phyloP scores from a whole-genome alignment of 257 asterid genomes.

The Linderniella brevidens region DNA sequence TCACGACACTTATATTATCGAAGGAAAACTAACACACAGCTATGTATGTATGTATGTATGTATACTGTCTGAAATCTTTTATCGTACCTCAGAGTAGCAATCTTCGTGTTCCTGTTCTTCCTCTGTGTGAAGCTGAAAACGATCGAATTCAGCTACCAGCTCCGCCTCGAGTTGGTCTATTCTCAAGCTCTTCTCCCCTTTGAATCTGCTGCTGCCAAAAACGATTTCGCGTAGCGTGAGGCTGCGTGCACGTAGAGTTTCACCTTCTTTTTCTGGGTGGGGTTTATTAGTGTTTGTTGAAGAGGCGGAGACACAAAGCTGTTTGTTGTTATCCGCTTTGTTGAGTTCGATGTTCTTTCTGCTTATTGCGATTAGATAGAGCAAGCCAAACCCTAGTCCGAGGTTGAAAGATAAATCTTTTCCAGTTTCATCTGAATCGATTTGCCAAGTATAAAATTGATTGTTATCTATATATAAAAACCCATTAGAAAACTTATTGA shows the following conservation, averaged over 20 bases:
- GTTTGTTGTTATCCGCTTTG: slow-evolving; percentile 21
- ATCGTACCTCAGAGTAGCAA: slow-evolving; percentile 25
- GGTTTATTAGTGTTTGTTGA: slow-evolving; percentile 6
- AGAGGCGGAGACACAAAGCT: slow-evolving; percentile 15
- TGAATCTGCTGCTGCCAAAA: slow-evolving; percentile 13
- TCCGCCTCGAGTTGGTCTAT: slow-evolving; percentile 58
- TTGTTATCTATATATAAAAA: background rate
- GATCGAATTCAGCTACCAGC: slow-evolving; percentile 44
- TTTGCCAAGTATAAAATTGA: slow-evolving; percentile 2
- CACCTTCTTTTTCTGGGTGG: slow-evolving; percentile 9
- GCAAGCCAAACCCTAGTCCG: slow-evolving; percentile 54
- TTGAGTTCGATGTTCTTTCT: slow-evolving; percentile 30
- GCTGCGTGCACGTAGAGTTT: slow-evolving; percentile 13
- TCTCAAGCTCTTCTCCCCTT: slow-evolving; percentile 18
- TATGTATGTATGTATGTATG: background rate
- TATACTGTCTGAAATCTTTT: slow-evolving; percentile 1
- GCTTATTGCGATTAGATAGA: slow-evolving; percentile 28
- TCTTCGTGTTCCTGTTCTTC: slow-evolving; percentile 13
- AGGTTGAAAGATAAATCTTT: slow-evolving; percentile 30
- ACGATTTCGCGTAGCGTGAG: slow-evolving; percentile 10
- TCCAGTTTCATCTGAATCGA: slow-evolving; percentile 12
- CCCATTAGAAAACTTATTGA: background rate
- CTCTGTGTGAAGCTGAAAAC: slow-evolving; percentile 29
- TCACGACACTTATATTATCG: background rate
- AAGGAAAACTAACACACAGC: too few species aligned